A percentile compares a stretch with the other conserved stretches of the same genome.
Evolutionary conservation across 2,329 filamentous ascomycete genomes (phyloP).

Genomic region (Epichloe sp.): DNA sequence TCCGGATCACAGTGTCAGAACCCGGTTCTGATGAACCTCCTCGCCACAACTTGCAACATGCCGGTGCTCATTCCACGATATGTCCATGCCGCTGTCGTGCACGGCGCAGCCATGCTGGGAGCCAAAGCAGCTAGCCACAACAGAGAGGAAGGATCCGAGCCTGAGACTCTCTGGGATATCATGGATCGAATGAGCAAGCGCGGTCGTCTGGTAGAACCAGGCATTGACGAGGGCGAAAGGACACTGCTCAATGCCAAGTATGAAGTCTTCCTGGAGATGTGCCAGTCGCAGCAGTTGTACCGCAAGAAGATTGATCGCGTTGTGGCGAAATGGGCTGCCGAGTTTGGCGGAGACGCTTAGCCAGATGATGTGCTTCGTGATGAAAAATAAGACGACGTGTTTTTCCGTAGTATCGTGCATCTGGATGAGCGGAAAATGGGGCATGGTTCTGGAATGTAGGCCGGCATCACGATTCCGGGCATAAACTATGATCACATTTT

Average conservation of each 20-base stretch:
- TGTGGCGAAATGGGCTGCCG: constrained; percentile 23
- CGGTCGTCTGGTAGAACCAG: constrained; percentile 69
- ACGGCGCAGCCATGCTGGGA: constrained; percentile 96
- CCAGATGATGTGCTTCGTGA: background rate
- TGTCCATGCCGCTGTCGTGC: constrained; percentile 88
- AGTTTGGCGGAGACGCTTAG: constrained; percentile 13
- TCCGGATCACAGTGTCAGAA: constrained; percentile 97
- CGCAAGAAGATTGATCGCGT: constrained; percentile 62
- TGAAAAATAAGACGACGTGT: background rate
- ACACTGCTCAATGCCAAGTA: constrained; percentile 79
- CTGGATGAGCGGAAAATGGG: too few relatives aligned
- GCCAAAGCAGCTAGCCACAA: constrained; percentile 89
- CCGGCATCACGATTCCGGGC: too few relatives aligned
- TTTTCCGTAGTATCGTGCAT: too few relatives aligned
- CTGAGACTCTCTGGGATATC: constrained; percentile 84
- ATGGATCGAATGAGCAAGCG: constrained; percentile 98
- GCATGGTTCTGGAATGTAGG: too few relatives aligned
- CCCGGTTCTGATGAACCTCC: constrained; percentile 75
- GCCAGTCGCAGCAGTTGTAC: constrained; percentile 71
- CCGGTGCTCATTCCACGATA: constrained; percentile 89
- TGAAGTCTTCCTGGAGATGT: constrained; percentile 89
- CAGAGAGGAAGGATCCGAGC: constrained; percentile 50
- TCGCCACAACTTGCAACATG: constrained; percentile 83
- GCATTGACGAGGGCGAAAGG: constrained; percentile 59
- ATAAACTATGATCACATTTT: too few relatives aligned